These are phyloP conservation scores for Puccinia novopanici DNA, from an alignment of 1,284 basidiomycete species.

Conservation along the genomic window DNA sequence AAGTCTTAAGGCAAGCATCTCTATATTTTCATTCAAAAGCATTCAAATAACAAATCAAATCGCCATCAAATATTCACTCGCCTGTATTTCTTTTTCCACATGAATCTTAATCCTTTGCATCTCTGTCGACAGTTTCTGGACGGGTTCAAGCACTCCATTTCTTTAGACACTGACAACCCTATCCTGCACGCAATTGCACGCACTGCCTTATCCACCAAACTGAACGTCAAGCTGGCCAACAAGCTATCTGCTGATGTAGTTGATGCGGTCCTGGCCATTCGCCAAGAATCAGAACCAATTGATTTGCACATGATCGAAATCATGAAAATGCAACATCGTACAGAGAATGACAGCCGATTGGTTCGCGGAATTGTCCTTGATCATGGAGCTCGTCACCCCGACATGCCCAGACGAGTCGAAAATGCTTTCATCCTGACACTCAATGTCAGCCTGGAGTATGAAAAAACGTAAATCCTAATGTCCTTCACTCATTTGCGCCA, in stretches of 20 bases:
- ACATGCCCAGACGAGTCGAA: conserved; percentile 98
- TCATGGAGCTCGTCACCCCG: conserved; percentile 94
- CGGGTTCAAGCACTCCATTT: conserved; percentile 71
- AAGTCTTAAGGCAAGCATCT: conserved; percentile 72
- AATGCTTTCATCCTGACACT: conserved; percentile 94
- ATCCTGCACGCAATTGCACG: conserved; percentile 89
- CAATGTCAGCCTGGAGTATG: conserved; percentile 98
- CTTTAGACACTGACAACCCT: conserved; percentile 71
- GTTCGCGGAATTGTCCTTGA: conserved; percentile 88
- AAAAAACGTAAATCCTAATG: conserved; percentile 82
- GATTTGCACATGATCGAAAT: conserved; percentile 99
- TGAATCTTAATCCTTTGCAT: conserved; percentile 35
- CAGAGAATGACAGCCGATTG: conserved; percentile 95
- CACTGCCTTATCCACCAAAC: conserved; percentile 92
- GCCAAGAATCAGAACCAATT: conserved; percentile 79
- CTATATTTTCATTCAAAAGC: neutral
- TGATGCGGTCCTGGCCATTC: conserved; percentile 90
- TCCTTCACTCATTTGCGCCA: conserved; percentile 24
- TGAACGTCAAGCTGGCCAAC: conserved; percentile 78
- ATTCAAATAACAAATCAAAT: neutral
- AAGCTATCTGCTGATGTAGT: conserved; percentile 89
- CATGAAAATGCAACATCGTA: conserved; percentile 99
- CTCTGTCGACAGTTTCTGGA: conserved; percentile 76
- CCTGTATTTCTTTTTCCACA: neutral
- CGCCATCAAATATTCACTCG: neutral